Percentiles rank a stretch among this genome's conserved stretches.
Conservation (phyloP, 2,329 filamentous ascomycete species). For the Coniochaeta sp. region DNA sequence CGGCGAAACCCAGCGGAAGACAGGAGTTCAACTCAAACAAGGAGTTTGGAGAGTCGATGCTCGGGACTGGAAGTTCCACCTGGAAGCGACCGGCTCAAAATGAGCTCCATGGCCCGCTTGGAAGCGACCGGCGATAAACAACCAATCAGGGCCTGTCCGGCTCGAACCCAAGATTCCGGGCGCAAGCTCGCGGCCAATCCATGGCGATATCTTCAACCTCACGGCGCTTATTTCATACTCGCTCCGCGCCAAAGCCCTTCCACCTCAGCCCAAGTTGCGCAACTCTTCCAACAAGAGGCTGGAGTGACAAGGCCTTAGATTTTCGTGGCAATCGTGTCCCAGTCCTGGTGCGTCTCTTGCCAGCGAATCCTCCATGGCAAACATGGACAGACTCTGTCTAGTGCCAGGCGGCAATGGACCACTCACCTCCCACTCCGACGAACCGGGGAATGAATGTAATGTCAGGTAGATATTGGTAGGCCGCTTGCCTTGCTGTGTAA, state of each 20-base stretch:
- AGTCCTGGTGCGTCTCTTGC: slow-evolving; percentile 7
- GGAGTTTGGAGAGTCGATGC: background rate
- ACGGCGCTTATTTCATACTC: slow-evolving; percentile 32
- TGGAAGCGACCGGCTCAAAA: slow-evolving; percentile 3
- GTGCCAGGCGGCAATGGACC: background rate
- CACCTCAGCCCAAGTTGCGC: background rate
- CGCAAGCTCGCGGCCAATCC: slow-evolving; percentile 18
- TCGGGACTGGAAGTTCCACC: background rate
- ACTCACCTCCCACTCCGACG: slow-evolving; percentile 3
- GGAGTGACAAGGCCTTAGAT: background rate
- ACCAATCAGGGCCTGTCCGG: slow-evolving; percentile 12
- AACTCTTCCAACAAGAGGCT: slow-evolving; percentile 3
- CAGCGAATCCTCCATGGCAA: slow-evolving; percentile 1
- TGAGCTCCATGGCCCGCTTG: background rate
- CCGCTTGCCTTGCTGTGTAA: background rate
- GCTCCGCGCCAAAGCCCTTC: slow-evolving; percentile 13
- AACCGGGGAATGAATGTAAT: background rate
- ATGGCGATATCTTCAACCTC: slow-evolving; percentile 8
- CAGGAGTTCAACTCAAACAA: background rate
- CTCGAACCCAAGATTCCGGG: slow-evolving; percentile 6
- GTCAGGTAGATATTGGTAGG: slow-evolving; percentile 8
- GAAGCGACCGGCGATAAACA: slow-evolving; percentile 11
- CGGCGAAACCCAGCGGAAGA: background rate
- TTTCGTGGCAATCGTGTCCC: slow-evolving; percentile 7
- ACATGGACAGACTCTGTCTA: background rate